Base-by-base conservation (phyloP, 2,329 filamentous ascomycete species). In the Pseudocercospora ulei region DNA sequence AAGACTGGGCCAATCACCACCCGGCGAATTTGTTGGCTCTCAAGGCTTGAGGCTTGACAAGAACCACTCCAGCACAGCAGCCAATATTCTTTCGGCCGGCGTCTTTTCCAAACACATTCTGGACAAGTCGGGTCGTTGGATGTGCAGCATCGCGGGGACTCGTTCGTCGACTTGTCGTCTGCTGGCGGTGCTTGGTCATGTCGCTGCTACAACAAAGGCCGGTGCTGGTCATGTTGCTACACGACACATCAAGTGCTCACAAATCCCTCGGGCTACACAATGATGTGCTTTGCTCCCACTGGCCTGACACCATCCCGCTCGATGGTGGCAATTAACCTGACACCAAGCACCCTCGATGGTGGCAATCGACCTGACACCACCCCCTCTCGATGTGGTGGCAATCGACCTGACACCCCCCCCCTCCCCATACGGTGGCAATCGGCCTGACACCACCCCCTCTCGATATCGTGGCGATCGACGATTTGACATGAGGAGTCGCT, bases 61-160 rank as follows among this genome's bases (percentile, higher is more conserved):
- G 44, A 70, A 71, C 58, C 67, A 69, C 46, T 69, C 68, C 9
- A 70, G 54, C 0, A 71, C 64, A 5, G 70, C 64, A 5, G 66
- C 58, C 5, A 71, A 52, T 4, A 65, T 61, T 6, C 68, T 56
- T 18, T 59, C 54, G 13, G 62, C 61, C 0, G 63, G 56, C n/a
- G 20, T 62, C 59, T 7, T 54, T 35, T 43, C 65, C 65, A 6
- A n/a, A n/a, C n/a, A n/a, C n/a, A n/a, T n/a, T n/a, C n/a, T n/a
- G 48, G 71, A 70, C 0, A 71, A 52, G 5, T 60, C 55, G 2
- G 64, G 64, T 43, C 65, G 61, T 29, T 67, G 64, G 17, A 64
- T 65, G 64, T 65, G 64, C 63, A 67, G 45, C 66, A 68, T 13
- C 65, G 60, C 7, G 65, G 65, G 35, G 68, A 61, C 37, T 67